phyloP scores from a whole-genome alignment of 1,284 basidiomycete species.

The Sanghuangporus sanghuang region DNA sequence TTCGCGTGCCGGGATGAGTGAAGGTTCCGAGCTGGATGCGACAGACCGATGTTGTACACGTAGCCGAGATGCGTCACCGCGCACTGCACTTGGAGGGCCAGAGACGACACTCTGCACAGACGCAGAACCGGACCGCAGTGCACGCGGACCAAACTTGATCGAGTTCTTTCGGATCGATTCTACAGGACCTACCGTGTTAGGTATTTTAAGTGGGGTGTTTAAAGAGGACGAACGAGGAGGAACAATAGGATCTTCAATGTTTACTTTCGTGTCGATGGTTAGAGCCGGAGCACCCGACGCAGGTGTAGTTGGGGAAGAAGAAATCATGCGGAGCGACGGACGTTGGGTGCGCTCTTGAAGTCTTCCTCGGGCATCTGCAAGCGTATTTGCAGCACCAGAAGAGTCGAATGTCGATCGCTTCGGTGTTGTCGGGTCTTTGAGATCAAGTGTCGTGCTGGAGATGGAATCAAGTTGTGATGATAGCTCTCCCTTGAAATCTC shows the following conservation, averaged over 20 bases:
- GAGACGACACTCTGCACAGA: slow-evolving; percentile 26
- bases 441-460: slow-evolving; percentile 46
- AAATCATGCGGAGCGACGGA: slow-evolving; percentile 16
- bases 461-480: slow-evolving; percentile 53
- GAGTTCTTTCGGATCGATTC: slow-evolving; percentile 5
- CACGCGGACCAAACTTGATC: slow-evolving; percentile 15
- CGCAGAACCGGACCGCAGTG: slow-evolving; percentile 23
- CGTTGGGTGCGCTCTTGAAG: slow-evolving; percentile 12
- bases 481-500: slow-evolving; percentile 65
- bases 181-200: slow-evolving; percentile 4
- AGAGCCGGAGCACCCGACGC: slow-evolving; percentile 30
- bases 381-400: slow-evolving; percentile 6
- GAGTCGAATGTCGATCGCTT: slow-evolving; percentile 33
- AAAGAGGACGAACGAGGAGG: slow-evolving; percentile 58
- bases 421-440: slow-evolving; percentile 58
- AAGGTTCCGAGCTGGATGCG: slow-evolving; percentile 75
- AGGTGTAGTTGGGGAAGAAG: slow-evolving; percentile 26
- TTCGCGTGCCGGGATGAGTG: slow-evolving; percentile 51
- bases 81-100: slow-evolving; percentile 32
- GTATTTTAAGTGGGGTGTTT: slow-evolving; percentile 5
- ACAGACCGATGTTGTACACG: slow-evolving; percentile 60
- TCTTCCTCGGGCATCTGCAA: slow-evolving; percentile 13
- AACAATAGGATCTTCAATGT: slow-evolving; percentile 34
- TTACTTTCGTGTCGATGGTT: slow-evolving; percentile 25
- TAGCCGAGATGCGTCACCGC: slow-evolving; percentile 42